Evolutionary conservation across 192 early-diverging fungal species (phyloP), one percentile per base, ranked within the genome.

Genomic region (Funneliformis mosseae): DNA sequence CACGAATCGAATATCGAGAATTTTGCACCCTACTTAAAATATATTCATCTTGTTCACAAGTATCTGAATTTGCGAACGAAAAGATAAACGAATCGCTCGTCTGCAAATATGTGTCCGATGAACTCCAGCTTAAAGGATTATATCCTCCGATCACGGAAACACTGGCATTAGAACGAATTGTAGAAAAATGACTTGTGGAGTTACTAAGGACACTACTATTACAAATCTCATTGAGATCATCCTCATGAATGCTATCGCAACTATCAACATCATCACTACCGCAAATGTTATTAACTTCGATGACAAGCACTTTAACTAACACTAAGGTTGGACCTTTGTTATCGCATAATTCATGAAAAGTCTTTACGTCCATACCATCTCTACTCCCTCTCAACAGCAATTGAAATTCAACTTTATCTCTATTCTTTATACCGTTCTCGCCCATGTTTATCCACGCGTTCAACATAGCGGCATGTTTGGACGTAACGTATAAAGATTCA

Each of bases 121-220:
- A 74, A 67, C 75, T 77, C 80, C 80, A 81, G 45, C 75, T 67
- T 28, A 67, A 62, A n/a, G 80, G 72, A 50, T 81, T 81, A 59
- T 77, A 81, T 28, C 80, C 80, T 27, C 80, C 80, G 43, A 81
- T 68, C 16, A 55, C 16, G 10, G 16, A 21, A 55, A 18, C 16
- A 18, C 48, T 50, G 12, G 50, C 0, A 55, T 5, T 55, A 18
- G 50, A 18, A 48, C 12, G 33, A 33, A 33, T 3, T 2, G 0
- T 33, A 33, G 33, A 33, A 33, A 33, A 33, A 2, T n/a, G n/a
- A 33, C 33, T 33, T 33, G 33, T 48, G 16, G 12, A 18, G 16
- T 3, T 55, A 55, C 5, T 18, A 55, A 55, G 14, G 50, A 55
- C 14, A 55, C 50, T 55, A 55, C 4, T 16, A 55, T 3, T 55